Evolutionary conservation across 2,329 filamentous ascomycete genomes (phyloP).

Genomic region (Penicillium occitanis): DNA sequence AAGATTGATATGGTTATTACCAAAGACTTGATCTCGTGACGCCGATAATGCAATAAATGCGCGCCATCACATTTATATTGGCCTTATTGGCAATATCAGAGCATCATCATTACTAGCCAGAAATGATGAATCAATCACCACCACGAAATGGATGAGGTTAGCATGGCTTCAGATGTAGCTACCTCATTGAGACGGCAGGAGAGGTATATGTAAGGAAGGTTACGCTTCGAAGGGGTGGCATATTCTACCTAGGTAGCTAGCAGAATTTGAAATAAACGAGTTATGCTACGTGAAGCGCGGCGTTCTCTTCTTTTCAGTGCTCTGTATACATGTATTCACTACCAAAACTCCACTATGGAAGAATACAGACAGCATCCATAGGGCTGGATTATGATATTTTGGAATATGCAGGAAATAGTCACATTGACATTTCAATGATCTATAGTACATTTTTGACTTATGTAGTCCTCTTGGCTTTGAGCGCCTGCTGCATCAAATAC

Average conservation of each 20-base stretch:
- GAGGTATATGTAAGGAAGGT: not conserved
- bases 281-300: too few species aligned
- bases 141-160: not conserved
- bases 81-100: too few species aligned
- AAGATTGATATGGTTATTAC: not conserved
- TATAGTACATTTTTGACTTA: slow-evolving; percentile 8
- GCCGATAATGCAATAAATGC: not conserved
- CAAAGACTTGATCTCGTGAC: not conserved
- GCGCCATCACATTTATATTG: too few species aligned
- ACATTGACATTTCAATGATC: slow-evolving; percentile 1
- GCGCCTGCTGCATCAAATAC: slow-evolving; percentile 11
- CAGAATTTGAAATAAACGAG: too few species aligned
- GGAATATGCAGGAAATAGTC: not conserved
- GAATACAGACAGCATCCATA: too few species aligned
- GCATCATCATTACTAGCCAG: not conserved
- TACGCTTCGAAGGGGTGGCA: not conserved
- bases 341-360: too few species aligned
- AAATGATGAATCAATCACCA: not conserved
- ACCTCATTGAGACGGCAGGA: not conserved
- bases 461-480: not conserved
- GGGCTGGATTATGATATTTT: too few species aligned
- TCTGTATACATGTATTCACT: too few species aligned
- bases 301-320: too few species aligned
- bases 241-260: not conserved
- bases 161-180: not conserved